Conservation (phyloP, 805 yeast genomes). For the Starmerella stigmatis region DNA sequence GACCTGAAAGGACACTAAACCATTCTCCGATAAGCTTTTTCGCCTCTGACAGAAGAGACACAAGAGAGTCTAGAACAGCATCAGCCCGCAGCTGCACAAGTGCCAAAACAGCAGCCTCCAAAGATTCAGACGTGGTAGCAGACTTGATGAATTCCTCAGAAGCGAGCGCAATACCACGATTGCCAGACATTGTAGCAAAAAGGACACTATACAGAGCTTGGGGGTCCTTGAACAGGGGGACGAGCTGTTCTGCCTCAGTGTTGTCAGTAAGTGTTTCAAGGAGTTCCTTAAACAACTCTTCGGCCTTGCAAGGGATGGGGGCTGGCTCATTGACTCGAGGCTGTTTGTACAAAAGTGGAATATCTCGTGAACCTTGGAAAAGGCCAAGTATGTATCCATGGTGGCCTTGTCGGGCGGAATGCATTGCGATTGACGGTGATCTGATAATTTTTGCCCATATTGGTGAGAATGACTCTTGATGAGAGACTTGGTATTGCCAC, state of each 20-base stretch:
- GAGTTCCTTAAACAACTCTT: no score
- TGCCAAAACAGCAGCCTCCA: neutral
- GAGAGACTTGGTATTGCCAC: conserved; percentile 10
- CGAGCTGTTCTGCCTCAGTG: conserved; percentile 3
- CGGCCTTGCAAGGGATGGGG: neutral
- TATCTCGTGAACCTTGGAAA: conserved; percentile 8
- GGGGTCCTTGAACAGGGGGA: neutral
- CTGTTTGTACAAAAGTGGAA: conserved; percentile 1
- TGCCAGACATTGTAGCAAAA: conserved; percentile 10
- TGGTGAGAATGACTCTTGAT: neutral
- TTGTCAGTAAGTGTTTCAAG: conserved; percentile 9
- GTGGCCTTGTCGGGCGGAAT: neutral
- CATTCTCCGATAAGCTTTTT: conserved; percentile 2
- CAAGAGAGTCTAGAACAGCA: neutral
- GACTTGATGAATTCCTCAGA: conserved; percentile 15
- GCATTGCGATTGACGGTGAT: neutral
- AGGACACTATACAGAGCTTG: conserved; percentile 7
- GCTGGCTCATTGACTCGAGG: neutral
- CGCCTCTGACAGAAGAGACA: conserved; percentile 8
- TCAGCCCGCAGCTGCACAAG: conserved; percentile 7
- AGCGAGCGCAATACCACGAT: conserved; percentile 8
- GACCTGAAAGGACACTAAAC: conserved; percentile 17
- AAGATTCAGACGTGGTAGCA: conserved; percentile 6
- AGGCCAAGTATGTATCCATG: conserved; percentile 5
- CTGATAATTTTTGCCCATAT: neutral